phyloP scores from a whole-genome alignment of 345 rosid species.

The Hibiscus trionum region DNA sequence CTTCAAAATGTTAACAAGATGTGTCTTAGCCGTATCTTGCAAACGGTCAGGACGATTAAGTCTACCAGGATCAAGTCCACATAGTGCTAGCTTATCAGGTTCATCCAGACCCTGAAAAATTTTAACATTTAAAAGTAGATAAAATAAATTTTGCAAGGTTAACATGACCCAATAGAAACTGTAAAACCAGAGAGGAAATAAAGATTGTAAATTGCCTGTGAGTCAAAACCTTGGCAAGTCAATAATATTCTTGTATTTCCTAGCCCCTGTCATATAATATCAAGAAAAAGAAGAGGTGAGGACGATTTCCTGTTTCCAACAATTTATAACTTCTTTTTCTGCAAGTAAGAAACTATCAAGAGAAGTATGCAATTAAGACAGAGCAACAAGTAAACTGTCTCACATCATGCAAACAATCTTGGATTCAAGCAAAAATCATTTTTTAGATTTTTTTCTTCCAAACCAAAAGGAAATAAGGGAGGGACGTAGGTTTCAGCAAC shows the following conservation, averaged over 20 bases:
- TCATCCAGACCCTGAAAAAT: conserved; percentile 52
- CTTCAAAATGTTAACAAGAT: conserved; percentile 61
- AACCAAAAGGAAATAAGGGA: background rate
- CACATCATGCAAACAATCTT: background rate
- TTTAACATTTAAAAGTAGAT: background rate
- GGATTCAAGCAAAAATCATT: background rate
- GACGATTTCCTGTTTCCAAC: background rate
- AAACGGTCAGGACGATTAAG: conserved; percentile 80
- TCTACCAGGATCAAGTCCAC: conserved; percentile 72
- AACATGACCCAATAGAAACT: conserved; percentile 3
- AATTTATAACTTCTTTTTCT: conserved; percentile 3
- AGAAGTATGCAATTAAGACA: background rate
- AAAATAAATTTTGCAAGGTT: background rate
- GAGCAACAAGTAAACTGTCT: background rate
- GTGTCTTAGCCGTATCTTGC: conserved; percentile 55
- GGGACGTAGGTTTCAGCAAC: background rate
- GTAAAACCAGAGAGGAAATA: background rate
- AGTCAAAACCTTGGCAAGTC: conserved; percentile 57
- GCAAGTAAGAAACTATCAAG: background rate
- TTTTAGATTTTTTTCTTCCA: background rate
- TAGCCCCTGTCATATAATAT: conserved; percentile 45
- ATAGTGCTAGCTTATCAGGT: conserved; percentile 68
- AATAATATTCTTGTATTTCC: conserved; percentile 56
- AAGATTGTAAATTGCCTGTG: conserved; percentile 42
- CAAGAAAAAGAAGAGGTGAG: conserved; percentile 10